Base-by-base conservation (phyloP, 2,329 filamentous ascomycete genomes). In the Alternaria rosae region DNA sequence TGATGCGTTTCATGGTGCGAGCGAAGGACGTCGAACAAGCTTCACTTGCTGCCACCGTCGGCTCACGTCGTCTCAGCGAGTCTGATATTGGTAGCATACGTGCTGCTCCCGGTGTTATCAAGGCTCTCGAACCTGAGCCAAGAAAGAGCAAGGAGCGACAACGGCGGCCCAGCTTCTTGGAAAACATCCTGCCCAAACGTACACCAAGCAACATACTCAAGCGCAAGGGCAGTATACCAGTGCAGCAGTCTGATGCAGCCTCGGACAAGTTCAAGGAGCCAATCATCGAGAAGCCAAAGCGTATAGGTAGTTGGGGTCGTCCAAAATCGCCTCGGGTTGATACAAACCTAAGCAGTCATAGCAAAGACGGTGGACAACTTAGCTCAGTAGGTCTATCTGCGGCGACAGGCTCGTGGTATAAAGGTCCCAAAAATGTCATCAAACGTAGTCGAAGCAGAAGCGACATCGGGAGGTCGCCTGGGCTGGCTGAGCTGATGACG, bases 21-120 rank as follows among this genome's bases (percentile, higher is more conserved):
- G 83, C 83, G 5, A 82, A 80, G 45, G 85, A 87, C 55, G 77
- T 85, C 15, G 86, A 88, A 53, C 83, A 82, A 9, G 80, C 83
- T 45, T 88, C 86, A 13, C 81, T 85, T 48, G 85, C 88, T 13
- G 90, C 90, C 17, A 92, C 90, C 0, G 89, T 90, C 84, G 90
- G 90, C 15, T 92, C 90, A 2, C 86, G 89, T 43, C 85, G 86
- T 59, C 90, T 76, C 11, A 80, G 89, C 74, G 82, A 91, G 51
- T 87, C 89, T 6, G 89, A 91, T 59, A 79, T 88, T 26, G 88
- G 90, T 38, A 87, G 85, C 17, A 80, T 90, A 44, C 83, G 82
- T 9, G 85, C 85, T 57, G 87, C 88, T 23, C 88, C 85, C 32
- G 79, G 78, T 60, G 83, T 92, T 41, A 77, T 91, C 42, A 91